Base-by-base conservation (phyloP, 2,329 filamentous ascomycete species). In the Aspergillus clavatus region DNA sequence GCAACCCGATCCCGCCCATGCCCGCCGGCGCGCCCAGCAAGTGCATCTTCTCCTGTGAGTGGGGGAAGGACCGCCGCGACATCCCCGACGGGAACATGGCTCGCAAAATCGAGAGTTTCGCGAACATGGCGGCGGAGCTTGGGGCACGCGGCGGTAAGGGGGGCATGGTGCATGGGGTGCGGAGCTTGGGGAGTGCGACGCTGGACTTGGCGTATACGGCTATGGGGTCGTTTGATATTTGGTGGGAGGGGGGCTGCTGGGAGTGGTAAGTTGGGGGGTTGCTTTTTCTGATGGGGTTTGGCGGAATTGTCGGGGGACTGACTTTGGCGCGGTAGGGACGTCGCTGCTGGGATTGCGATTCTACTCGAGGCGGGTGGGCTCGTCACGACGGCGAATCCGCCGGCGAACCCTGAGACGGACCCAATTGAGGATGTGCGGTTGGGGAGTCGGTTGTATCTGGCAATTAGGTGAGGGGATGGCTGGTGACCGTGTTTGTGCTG, bases 231-330 rank as follows among this genome's bases (percentile, higher is more conserved):
- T 83, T 89, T 53, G 86, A 89, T 65, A 87, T 89, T 8, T 89
- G 86, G 85, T 89, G 85, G 85, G 85, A 89, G 61, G 86, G 84
- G 3, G 85, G 85, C 0, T 88, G 84, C 58, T 88, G 85, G 85
- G 86, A 89, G 66, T 89, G 86, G 82, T 83, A 56, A 53, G 74
- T 63, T n/a, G n/a, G n/a, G n/a, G n/a, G n/a, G n/a, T n/a, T n/a
- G n/a, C 33, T 19, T 16, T 38, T 43, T 21, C 24, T 3, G 10
- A 31, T 38, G 5, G 7, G 10, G 6, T 16, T 35, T 26, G 24
- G 12, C 10, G 26, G 2, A 21, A n/a, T n/a, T n/a, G n/a, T n/a
- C n/a, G n/a, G n/a, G n/a, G n/a, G n/a, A n/a, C 27, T 43, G 37
- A 11, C 24, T 23, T 41, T 12, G 7, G 8, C 12, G n/a, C 8